Conservation (phyloP, 73 alveolate genomes). For the Tetrahymena thermophila region DNA sequence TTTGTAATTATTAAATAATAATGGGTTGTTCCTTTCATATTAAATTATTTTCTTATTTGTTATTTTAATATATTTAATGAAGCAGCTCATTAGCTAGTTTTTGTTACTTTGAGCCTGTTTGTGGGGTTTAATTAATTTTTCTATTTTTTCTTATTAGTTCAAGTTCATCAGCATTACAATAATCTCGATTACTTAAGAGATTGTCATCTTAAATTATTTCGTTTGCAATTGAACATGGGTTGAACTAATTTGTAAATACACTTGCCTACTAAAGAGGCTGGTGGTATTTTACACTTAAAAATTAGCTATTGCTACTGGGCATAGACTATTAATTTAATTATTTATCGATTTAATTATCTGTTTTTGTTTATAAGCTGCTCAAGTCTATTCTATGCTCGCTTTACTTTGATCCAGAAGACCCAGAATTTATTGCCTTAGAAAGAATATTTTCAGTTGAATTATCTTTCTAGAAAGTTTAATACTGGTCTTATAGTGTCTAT, state of each 20-base stretch:
- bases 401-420: not conserved
- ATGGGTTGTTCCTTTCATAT: not conserved
- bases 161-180: not conserved
- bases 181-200: not conserved
- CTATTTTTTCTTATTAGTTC: not conserved
- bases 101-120: not conserved
- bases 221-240: not conserved
- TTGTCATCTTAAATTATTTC: not conserved
- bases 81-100: not conserved
- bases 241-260: not conserved
- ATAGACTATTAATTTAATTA: not conserved
- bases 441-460: not conserved
- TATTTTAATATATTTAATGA: not conserved
- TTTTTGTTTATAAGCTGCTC: not conserved
- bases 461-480: not conserved
- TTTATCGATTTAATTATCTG: not conserved
- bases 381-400: not conserved
- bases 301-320: not conserved
- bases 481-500: not conserved
- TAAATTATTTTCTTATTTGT: not conserved
- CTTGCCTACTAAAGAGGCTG: not conserved
- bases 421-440: not conserved
- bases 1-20: too few relatives aligned
- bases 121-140: not conserved
- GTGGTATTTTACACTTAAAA: not conserved